Base-by-base conservation (phyloP, 441 rosid species). In the Kokia cookei region DNA sequence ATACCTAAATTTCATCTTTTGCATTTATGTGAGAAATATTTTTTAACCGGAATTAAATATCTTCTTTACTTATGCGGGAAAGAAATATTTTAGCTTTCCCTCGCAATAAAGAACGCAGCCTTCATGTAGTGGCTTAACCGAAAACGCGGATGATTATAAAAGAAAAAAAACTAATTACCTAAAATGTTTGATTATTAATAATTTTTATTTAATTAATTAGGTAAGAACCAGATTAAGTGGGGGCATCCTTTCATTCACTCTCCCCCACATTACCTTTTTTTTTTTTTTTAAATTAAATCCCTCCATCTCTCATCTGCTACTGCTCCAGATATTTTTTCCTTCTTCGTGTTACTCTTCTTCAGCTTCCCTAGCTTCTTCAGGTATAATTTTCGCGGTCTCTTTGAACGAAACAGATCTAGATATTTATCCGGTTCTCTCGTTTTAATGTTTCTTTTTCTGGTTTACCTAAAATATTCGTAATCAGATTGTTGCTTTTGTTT, bases 191-290 rank as follows among this genome's bases (percentile, higher is more conserved):
- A 61, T 50, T 50, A 14, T 70, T 19, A 58, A 37, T 22, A 71
- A 35, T 35, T 54, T 48, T 61, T 1, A 29, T 65, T 82, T 42
- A 70, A 69, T 76, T 62, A 80, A 72, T 76, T 72, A 79, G 37
- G 43, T 9, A 60, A 53, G 43, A 42, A 73, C 19, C 7, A 48
- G 79, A 81, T 78, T 58, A 24, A 76, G 86, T 78, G 84, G 86
- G 84, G 86, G 81, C 84, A 74, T 59, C 79, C 12, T 35, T 60
- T 63, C 37, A 43, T 43, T 40, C 45, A n/a, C 47, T 26, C 74
- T 65, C 67, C 77, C 72, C 68, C 63, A 60, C 75, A 66, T 67
- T 77, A 24, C 32, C 50, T 43, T 32, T 29, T 4, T 0, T n/a
- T n/a, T n/a, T n/a, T n/a, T 66, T 70, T 75, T 72, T 72, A 35